Conservation (phyloP, 345 rosid genomes). For the Eucalyptus decipiens region DNA sequence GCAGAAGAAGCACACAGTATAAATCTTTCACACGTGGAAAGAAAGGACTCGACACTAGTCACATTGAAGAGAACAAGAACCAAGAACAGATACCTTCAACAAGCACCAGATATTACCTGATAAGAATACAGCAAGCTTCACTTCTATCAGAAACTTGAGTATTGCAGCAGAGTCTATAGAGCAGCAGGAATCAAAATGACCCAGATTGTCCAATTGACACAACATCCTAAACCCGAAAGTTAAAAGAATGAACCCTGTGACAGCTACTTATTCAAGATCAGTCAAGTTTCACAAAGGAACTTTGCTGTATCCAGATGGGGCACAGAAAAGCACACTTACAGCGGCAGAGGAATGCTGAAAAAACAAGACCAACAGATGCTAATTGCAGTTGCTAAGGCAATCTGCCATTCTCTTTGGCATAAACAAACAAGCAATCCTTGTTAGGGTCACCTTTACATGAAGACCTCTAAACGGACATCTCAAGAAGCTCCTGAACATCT, state of each 20-base stretch:
- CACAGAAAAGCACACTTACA: not conserved
- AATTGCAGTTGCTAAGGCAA: slow-evolving; percentile 35
- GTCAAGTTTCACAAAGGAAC: not conserved
- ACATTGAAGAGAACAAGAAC: not conserved
- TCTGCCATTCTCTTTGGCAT: slow-evolving; percentile 32
- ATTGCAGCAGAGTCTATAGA: slow-evolving; percentile 56
- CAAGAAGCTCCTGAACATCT: slow-evolving; percentile 75
- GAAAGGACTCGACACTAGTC: not conserved
- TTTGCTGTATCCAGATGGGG: not conserved
- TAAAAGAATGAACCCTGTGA: slow-evolving; percentile 67
- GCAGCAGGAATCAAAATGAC: slow-evolving; percentile 58
- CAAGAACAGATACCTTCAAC: slow-evolving; percentile 42
- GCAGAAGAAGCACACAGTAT: not conserved
- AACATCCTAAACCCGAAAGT: slow-evolving; percentile 70
- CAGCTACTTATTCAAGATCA: not conserved
- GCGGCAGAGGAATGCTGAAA: not conserved
- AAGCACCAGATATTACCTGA: slow-evolving; percentile 68
- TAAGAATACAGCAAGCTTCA: slow-evolving; percentile 68
- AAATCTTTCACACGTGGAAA: not conserved
- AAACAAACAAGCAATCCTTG: slow-evolving; percentile 65
- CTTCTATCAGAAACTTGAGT: slow-evolving; percentile 52
- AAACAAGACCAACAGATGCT: slow-evolving; percentile 24
- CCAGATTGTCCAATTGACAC: slow-evolving; percentile 75
- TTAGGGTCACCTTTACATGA: slow-evolving; percentile 63
- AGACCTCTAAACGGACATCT: slow-evolving; percentile 70